phyloP scores from a whole-genome alignment of 1,284 basidiomycete genomes.

The Leccinum angustisporum region DNA sequence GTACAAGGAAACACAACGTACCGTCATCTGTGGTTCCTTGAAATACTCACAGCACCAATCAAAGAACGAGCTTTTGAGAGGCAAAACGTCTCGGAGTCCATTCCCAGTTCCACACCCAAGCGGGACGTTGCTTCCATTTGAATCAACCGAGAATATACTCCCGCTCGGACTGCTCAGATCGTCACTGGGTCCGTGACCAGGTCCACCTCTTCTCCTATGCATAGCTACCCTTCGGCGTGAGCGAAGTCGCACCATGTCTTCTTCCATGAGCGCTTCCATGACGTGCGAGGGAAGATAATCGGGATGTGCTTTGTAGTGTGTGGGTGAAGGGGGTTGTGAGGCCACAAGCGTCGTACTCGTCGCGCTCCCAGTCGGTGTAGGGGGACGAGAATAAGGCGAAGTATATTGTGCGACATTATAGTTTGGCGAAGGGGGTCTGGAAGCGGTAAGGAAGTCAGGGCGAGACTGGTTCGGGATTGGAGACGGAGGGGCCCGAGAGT shows the following conservation, averaged over 20 bases:
- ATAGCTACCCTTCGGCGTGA: conserved; percentile 57
- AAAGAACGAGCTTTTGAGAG: conserved; percentile 89
- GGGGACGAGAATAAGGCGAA: conserved; percentile 66
- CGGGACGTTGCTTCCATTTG: conserved; percentile 57
- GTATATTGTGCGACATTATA: conserved; percentile 73
- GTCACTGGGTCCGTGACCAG: conserved; percentile 19
- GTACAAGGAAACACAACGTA: conserved; percentile 39
- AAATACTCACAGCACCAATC: conserved; percentile 98
- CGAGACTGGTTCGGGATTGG: conserved; percentile 33
- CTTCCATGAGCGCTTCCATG: conserved; percentile 84
- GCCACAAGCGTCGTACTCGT: conserved; percentile 21
- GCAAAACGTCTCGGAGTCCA: conserved; percentile 72
- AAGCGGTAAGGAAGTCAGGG: conserved; percentile 44
- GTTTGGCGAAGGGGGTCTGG: conserved; percentile 73
- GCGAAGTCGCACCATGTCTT: conserved; percentile 84
- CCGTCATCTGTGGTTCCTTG: conserved; percentile 97
- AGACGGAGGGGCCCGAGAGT: conserved; percentile 48
- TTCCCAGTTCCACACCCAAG: conserved; percentile 72
- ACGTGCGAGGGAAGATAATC: conserved; percentile 72
- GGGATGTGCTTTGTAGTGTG: conserved; percentile 33
- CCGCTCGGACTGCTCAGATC: conserved; percentile 62
- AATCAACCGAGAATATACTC: conserved; percentile 74
- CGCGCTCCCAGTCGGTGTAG: conserved; percentile 36
- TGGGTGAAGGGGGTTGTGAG: conserved; percentile 37
- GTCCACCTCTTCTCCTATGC: conserved; percentile 38